Evolutionary conservation across 2,329 filamentous ascomycete genomes (phyloP), one percentile per base, ranked within the genome.

Genomic region (Aureobasidium vineae): DNA sequence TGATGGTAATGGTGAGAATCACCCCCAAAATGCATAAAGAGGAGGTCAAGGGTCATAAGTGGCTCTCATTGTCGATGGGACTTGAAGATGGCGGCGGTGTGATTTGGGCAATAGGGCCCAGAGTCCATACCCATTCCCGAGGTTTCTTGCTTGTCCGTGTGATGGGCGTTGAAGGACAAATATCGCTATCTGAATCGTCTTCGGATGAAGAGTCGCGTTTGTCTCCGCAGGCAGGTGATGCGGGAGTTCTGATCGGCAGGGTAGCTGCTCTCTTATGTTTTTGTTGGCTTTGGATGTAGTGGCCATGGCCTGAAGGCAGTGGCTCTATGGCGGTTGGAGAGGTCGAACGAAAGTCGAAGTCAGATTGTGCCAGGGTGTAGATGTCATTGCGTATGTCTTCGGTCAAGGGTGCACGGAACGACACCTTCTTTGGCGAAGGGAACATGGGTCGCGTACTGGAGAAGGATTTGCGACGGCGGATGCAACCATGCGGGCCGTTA

Each of bases 311-410:
- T 23, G 69, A 63, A 10, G 70, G 70, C 3, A 72, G 68, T 33
- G 73, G 63, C 38, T 73, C 70, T 5, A 73, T 59, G 0, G 70
- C 74, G 3, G 73, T 71, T 11, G 73, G 77, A 33, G 72, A 72
- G 5, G 76, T 76, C 33, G 70, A 69, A 1, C 74, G 77, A 56
- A 79, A 77, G 8, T 79, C 75, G 13, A 87, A 75, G 72, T 88
- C 85, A 0, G 82, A 83, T 69, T 87, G 84, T 43, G 82, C 81
- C 63, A 82, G 75, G 5, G 81, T 83, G 74, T 85, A 88, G 66
- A 77, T 80, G 47, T 80, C 79, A 2, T 80, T 88, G 69, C 79
- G 79, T 70, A 88, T 86, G 66, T 86, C 84, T 72, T 88, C 85
- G 53, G 85, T 84, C 31, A 87, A 73, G 21, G 83, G 82, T 15